Conservation (phyloP, 2,329 filamentous ascomycete species). For the Fusarium sp. region DNA sequence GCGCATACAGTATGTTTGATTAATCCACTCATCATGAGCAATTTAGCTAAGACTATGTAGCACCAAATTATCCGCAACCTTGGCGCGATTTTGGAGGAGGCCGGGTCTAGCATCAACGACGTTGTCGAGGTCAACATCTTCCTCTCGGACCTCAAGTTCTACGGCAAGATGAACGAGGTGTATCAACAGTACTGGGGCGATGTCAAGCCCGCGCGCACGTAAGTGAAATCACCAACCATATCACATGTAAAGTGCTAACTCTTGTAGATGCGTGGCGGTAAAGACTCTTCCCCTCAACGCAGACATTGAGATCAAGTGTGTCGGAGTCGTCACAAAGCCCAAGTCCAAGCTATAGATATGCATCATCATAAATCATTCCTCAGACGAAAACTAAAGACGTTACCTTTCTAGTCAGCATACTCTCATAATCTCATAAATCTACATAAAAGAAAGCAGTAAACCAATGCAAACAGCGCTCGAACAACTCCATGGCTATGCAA, state of each 20-base stretch:
- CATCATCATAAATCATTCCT: neutral
- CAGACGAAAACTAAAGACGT: neutral
- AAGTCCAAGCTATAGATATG: conserved; percentile 34
- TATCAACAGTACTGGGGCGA: conserved; percentile 78
- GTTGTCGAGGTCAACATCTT: conserved; percentile 83
- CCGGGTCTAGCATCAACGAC: conserved; percentile 74
- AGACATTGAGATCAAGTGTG: conserved; percentile 52
- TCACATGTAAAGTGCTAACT: neutral
- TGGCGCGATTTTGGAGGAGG: conserved; percentile 77
- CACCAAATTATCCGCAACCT: conserved; percentile 79
- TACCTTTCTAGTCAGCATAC: neutral
- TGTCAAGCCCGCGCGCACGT: conserved; percentile 59
- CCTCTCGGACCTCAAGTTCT: conserved; percentile 80
- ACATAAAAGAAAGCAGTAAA: neutral
- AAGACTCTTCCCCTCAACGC: conserved; percentile 51
- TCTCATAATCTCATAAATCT: neutral
- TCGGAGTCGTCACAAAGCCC: conserved; percentile 42
- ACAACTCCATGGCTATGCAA: neutral
- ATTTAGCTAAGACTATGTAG: conserved; percentile 24
- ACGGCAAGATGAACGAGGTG: conserved; percentile 80
- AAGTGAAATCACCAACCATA: conserved; percentile 1
- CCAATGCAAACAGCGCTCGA: neutral
- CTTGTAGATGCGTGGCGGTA: conserved; percentile 49
- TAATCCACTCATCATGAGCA: conserved; percentile 42
- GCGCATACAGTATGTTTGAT: conserved; percentile 34